These are phyloP conservation scores for Xylariaceae sp. DNA, from an alignment of 2,329 filamentous ascomycete genomes.

Conservation along the genomic window DNA sequence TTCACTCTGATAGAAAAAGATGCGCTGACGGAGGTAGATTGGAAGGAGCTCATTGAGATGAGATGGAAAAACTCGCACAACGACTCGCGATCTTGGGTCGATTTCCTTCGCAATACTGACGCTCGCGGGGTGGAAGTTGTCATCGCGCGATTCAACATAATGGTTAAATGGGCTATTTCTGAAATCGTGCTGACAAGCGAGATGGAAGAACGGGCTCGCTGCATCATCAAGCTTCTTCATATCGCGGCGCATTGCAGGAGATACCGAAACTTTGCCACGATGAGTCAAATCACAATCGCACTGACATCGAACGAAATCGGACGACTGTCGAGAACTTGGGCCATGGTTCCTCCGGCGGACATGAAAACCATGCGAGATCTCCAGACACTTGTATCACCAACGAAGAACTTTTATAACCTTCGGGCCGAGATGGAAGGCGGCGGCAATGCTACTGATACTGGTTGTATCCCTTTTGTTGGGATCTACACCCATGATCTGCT, in stretches of 20 bases:
- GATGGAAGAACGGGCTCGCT: conserved; percentile 66
- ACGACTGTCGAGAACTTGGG: conserved; percentile 66
- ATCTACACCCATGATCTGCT: conserved; percentile 80
- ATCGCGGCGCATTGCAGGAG: conserved; percentile 70
- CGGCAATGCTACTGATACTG: conserved; percentile 51
- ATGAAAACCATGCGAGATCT: conserved; percentile 61
- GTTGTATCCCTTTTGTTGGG: conserved; percentile 79
- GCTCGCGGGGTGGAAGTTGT: conserved; percentile 75
- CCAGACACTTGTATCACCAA: conserved; percentile 68
- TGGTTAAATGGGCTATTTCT: conserved; percentile 81
- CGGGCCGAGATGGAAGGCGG: conserved; percentile 73
- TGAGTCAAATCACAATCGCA: conserved; percentile 74
- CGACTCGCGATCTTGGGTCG: conserved; percentile 71
- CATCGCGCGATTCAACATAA: conserved; percentile 80
- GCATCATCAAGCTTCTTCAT: conserved; percentile 76
- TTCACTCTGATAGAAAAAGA: conserved; percentile 84
- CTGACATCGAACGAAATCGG: conserved; percentile 68
- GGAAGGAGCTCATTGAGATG: conserved; percentile 81
- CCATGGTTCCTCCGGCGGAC: conserved; percentile 60
- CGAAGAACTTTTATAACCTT: conserved; percentile 71
- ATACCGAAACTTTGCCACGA: conserved; percentile 77
- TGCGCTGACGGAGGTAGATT: conserved; percentile 78
- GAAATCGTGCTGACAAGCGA: conserved; percentile 71
- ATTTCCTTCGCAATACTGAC: conserved; percentile 68
- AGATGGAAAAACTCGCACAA: conserved; percentile 68